phyloP scores from a whole-genome alignment of 2,329 filamentous ascomycete genomes.

The Claviceps sorghi region DNA sequence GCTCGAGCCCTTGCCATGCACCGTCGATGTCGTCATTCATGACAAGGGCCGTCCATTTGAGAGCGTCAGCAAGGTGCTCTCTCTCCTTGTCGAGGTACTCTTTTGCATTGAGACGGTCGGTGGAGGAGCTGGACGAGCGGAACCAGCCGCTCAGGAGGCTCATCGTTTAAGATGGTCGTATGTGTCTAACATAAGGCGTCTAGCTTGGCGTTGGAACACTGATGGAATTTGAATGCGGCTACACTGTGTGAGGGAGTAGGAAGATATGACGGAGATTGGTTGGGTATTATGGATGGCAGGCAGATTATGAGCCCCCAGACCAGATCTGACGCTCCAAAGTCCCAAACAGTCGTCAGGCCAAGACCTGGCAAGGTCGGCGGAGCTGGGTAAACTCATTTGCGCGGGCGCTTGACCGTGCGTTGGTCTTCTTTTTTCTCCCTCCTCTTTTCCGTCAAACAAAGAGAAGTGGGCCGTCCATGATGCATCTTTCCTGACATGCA shows the following conservation, averaged over 20 bases:
- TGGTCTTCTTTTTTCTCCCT: not conserved
- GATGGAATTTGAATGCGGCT: not conserved
- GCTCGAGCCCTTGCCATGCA: constrained; percentile 58
- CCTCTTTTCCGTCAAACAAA: not conserved
- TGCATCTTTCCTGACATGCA: not conserved
- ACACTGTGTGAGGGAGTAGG: not conserved
- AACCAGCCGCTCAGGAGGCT: constrained; percentile 38
- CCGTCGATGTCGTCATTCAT: constrained; percentile 83
- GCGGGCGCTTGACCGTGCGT: not conserved
- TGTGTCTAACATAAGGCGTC: not conserved
- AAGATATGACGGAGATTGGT: not conserved
- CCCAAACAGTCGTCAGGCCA: not conserved
- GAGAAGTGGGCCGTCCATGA: not conserved
- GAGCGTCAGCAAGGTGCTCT: constrained; percentile 43
- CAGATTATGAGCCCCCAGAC: not conserved
- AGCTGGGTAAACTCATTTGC: not conserved
- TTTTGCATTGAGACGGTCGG: constrained; percentile 13
- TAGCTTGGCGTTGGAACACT: not conserved
- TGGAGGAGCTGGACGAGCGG: constrained; percentile 24
- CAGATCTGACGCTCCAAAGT: not conserved
- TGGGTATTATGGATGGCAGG: not conserved
- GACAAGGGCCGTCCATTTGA: constrained; percentile 54
- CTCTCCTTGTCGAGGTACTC: constrained; percentile 28
- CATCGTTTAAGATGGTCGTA: constrained; percentile 18
- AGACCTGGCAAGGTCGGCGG: not conserved